phyloP scores from a whole-genome alignment of 2,329 filamentous ascomycete species.

The Alternaria sp. region DNA sequence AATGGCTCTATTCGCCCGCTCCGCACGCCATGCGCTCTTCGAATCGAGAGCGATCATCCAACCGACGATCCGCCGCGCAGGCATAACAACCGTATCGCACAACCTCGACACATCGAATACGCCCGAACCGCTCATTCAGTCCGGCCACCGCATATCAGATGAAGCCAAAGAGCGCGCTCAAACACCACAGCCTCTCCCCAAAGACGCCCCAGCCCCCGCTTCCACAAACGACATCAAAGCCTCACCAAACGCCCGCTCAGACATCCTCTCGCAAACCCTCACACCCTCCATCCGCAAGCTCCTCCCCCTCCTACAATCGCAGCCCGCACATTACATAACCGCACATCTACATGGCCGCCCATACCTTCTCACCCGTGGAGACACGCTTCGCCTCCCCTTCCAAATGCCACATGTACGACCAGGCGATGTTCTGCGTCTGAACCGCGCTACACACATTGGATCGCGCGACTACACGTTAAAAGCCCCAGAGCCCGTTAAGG shows the following conservation, averaged over 20 bases:
- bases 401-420: constrained; percentile 61
- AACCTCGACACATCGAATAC: constrained; percentile 46
- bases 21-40: constrained; percentile 67
- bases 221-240: constrained; percentile 22
- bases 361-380: constrained; percentile 73
- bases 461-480: constrained; percentile 90
- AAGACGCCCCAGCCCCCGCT: constrained; percentile 18
- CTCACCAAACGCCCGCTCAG: constrained; percentile 28
- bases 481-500: constrained; percentile 46
- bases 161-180: constrained; percentile 31
- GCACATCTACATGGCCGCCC: constrained; percentile 79
- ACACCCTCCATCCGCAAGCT: constrained; percentile 65
- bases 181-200: constrained; percentile 20
- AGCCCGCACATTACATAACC: constrained; percentile 79
- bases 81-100: constrained; percentile 52
- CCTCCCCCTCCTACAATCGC: constrained; percentile 73
- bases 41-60: constrained; percentile 63
- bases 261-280: constrained; percentile 48
- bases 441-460: constrained; percentile 81
- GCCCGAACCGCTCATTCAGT: constrained; percentile 55
- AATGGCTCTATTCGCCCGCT: constrained; percentile 55
- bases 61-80: constrained; percentile 59
- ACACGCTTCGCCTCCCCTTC: constrained; percentile 58
- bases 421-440: constrained; percentile 86
- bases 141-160: constrained; percentile 48